A percentile compares a stretch with the other conserved stretches of the same genome.
Conservation (phyloP, 2,329 filamentous ascomycete genomes). For the Chlorencoelia australis region DNA sequence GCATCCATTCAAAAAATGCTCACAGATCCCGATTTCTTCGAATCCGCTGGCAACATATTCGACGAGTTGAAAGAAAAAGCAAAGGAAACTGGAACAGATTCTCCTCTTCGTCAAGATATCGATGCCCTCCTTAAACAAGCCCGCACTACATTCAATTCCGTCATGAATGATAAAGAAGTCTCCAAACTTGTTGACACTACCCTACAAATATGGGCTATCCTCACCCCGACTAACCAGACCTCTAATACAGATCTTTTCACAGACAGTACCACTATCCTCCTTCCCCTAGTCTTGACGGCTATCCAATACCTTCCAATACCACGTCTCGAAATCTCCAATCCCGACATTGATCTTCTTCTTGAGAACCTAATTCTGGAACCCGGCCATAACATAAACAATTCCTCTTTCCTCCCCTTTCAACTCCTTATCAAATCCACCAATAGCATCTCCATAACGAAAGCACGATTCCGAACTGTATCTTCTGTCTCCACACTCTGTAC, state of each 20-base stretch:
- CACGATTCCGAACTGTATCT: slow-evolving; percentile 55
- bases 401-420: slow-evolving; percentile 81
- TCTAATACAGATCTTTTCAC: slow-evolving; percentile 62
- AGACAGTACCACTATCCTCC: slow-evolving; percentile 70
- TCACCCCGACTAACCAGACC: slow-evolving; percentile 55
- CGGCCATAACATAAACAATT: slow-evolving; percentile 70
- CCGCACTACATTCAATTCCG: slow-evolving; percentile 56
- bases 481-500: slow-evolving; percentile 60
- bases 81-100: slow-evolving; percentile 56
- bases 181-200: slow-evolving; percentile 58
- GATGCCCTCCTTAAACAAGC: slow-evolving; percentile 61
- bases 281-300: slow-evolving; percentile 65
- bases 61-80: slow-evolving; percentile 41
- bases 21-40: slow-evolving; percentile 78
- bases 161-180: slow-evolving; percentile 63
- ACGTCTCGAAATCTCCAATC: slow-evolving; percentile 75
- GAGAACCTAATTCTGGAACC: slow-evolving; percentile 90
- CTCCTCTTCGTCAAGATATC: slow-evolving; percentile 61
- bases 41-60: slow-evolving; percentile 49
- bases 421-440: slow-evolving; percentile 77
- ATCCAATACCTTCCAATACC: slow-evolving; percentile 87
- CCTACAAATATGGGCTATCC: slow-evolving; percentile 55
- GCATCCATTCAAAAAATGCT: slow-evolving; percentile 70
- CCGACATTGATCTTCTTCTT: slow-evolving; percentile 72
- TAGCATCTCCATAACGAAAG: slow-evolving; percentile 76